Evolutionary conservation across 306 rosid genomes (phyloP), one percentile per base, ranked within the genome.

Genomic region (Quercus parvula): DNA sequence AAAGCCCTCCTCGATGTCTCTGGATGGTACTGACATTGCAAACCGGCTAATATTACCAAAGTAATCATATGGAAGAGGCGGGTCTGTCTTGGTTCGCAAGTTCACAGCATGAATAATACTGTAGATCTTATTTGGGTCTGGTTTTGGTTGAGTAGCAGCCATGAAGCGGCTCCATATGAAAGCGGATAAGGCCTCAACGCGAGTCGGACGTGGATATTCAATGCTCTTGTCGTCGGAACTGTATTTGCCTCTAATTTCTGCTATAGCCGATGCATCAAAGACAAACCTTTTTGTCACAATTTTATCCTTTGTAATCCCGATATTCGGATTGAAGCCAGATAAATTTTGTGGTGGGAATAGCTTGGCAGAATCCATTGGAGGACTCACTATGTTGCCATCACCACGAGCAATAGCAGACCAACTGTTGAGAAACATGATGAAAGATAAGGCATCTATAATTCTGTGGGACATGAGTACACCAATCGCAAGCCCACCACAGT

Each of bases 91-190:
- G 8, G 77, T 6, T 3, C 90, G 82, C 13, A 87, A 46, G 64
- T 87, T 82, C 35, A 82, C 85, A 0, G 88, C 83, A 5, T 79
- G 82, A 0, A 84, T 9, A 12, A 85, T 35, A 3, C 81, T 59
- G 61, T 63, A 77, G 13, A 18, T 18, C 10, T 27, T 67, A 35
- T 17, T 58, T 4, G 28, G 44, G 30, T 13, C 20, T 74, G 24
- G 15, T 76, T 38, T 9, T 80, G 73, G 14, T 31, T 54, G 44
- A 18, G 84, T 57, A 6, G 63, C 17, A 3, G 67, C 80, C 14
- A 78, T 55, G 52, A 81, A 61, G 2, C 87, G 87, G 8, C 70
- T 28, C 83, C 85, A 85, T 58, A 87, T 67, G 76, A 87, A 85
- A 25, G 85, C 57, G 0, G 91, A 87, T 14, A 87, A 51, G 13